Evolutionary conservation across 2,329 filamentous ascomycete species (phyloP), one percentile per base, ranked within the genome.

Genomic region (Podosphaera leucotricha): DNA sequence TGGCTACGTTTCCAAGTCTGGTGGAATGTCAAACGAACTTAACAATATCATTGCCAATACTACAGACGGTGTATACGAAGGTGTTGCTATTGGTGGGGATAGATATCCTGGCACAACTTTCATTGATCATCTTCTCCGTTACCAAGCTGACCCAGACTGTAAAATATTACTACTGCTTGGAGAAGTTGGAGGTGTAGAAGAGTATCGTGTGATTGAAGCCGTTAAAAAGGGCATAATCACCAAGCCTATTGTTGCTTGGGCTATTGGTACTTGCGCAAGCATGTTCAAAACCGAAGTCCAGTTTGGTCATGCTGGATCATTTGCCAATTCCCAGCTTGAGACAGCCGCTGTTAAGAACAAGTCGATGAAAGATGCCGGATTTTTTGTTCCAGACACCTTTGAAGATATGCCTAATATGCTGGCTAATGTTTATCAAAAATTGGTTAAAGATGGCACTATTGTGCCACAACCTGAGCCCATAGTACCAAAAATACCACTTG

Each of bases 231-330:
- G 90, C 58, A 65, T 74, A 61, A 93, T 98, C 63, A 98, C 80
- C 62, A 98, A 98, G 77, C 90, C 90, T 58, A 90, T 98, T 59
- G 86, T 98, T 49, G 90, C 90, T 38, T 98, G 90, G 90, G 90
- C 90, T 54, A 98, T 98, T 59, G 90, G 90, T 71, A 98, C 90
- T 57, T 94, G 92, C 65, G 90, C 90, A 51, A 87, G 83, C 73
- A 90, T 98, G 85, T 92, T 98, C 72, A 95, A 93, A 79, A 98
- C 90, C 36, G 90, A 98, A 71, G 90, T 98, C 39, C 90, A 98
- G 66, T 98, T 98, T 67, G 90, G 90, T 59, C 90, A 98, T 70
- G 90, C 90, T 57, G 90, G 90, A 66, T 85, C 90, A 44, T 94
- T 94, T 55, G 90, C 90, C 72, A 98, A 98, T 77, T 98, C 90